These are phyloP conservation scores for Xerocomellus dryophilus DNA, from an alignment of 768 basidiomycete species.

Conservation along the genomic window DNA sequence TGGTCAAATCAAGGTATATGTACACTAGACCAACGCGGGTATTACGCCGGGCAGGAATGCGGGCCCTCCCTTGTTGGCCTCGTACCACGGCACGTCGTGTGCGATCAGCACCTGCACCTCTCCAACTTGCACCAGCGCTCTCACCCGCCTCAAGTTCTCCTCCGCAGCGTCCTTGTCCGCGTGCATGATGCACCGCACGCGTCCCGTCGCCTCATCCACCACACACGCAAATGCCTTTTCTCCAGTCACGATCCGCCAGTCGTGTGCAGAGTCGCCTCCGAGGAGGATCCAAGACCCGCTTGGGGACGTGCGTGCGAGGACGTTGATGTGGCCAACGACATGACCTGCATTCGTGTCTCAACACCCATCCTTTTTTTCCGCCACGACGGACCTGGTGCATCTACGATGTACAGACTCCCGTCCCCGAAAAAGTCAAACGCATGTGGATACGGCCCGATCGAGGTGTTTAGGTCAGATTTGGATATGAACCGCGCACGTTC, in stretches of 20 bases:
- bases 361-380: not conserved
- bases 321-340: constrained; percentile 51
- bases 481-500: constrained; percentile 40
- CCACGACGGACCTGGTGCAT: constrained; percentile 41
- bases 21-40: constrained; percentile 1
- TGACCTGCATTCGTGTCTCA: constrained; percentile 35
- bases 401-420: constrained; percentile 56
- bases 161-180: constrained; percentile 41
- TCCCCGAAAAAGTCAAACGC: constrained; percentile 56
- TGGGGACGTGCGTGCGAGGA: constrained; percentile 51
- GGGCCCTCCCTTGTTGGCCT: constrained; percentile 39
- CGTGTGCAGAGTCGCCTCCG: constrained; percentile 56
- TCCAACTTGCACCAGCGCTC: constrained; percentile 36
- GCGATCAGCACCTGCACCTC: constrained; percentile 48
- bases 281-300: constrained; percentile 55
- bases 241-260: constrained; percentile 48
- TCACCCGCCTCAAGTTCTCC: constrained; percentile 40
- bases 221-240: constrained; percentile 37
- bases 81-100: constrained; percentile 54
- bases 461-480: constrained; percentile 30
- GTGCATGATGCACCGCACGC: constrained; percentile 40
- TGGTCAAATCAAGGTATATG: not conserved
- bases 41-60: constrained; percentile 36
- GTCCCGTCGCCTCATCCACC: constrained; percentile 23
- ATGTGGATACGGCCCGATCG: constrained; percentile 49